Base-by-base conservation (phyloP, 176 grass and related monocot species). In the Oryza longistaminata region DNA sequence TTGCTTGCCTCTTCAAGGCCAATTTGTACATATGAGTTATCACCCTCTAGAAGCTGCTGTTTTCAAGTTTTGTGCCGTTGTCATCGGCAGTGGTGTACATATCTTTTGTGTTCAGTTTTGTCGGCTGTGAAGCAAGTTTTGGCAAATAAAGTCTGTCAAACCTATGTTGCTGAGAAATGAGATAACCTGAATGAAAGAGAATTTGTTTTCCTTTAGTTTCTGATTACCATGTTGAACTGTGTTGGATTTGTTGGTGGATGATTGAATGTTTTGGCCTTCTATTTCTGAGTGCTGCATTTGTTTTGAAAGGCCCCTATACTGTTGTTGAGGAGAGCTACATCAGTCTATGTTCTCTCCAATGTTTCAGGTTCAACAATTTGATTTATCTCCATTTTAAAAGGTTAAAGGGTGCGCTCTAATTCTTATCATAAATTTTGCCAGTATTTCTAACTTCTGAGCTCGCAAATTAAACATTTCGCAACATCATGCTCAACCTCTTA, bases 11-110 rank as follows among this genome's bases (percentile, higher is more conserved):
- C 40, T 34, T 71, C 86, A 82, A 70, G 86, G 60, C 68, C 16
- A 82, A 85, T 22, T 74, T 86, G 90, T 88, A 87, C 77, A 87
- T 85, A 64, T 19, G 64, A 84, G 64, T 52, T 9, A 16, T 77
- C 25, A 37, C 3, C 33, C 44, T 80, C 49, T 7, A 52, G 53
- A 79, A 88, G 67, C 43, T 66, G 22, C 29, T 22, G 12, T 37
- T 50, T 86, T 49, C 21, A 2, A 31, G 64, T 85, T 12, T 81
- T 77, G 52, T 76, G 72, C 9, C 46, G 66, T 60, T n/a, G 17
- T 37, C 19, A 15, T 83, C 12, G 0, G 55, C 11, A 61, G 26
- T 68, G 35, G 2, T 87, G 83, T 88, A 86, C 66, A 83, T 82
- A 88, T 31, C 15, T 52, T 52, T 64, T 78, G 66, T 75, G 46